Conservation (phyloP, 73 alveolate species). For the Paramecium sonneborni region DNA sequence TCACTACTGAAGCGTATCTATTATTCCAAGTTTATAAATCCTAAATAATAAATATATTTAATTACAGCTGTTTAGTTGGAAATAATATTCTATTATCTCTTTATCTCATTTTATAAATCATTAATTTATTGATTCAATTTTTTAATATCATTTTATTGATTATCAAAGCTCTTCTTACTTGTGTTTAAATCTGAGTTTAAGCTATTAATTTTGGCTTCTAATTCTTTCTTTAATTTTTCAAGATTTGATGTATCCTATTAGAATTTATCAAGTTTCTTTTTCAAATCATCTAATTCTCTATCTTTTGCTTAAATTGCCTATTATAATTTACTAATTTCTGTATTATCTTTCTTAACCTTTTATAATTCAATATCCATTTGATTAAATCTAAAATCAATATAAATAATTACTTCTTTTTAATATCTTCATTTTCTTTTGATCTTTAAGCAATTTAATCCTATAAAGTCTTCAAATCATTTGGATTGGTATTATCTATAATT, state of each 20-base stretch:
- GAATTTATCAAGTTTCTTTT: conserved; percentile 12
- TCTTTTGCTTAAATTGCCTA: conserved; percentile 32
- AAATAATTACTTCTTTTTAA: background rate
- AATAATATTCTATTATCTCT: background rate
- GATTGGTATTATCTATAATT: conserved; percentile 20
- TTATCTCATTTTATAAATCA: background rate
- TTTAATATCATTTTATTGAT: background rate
- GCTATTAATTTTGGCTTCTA: background rate
- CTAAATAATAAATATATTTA: background rate
- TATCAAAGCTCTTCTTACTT: background rate
- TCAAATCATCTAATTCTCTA: conserved; percentile 46
- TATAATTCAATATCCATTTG: conserved; percentile 33
- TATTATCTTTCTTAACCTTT: conserved; percentile 8
- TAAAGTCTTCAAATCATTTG: conserved; percentile 13
- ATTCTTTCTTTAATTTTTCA: conserved; percentile 23
- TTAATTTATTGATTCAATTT: background rate
- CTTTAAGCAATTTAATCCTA: conserved; percentile 16
- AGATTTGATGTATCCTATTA: background rate
- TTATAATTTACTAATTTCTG: conserved; percentile 7
- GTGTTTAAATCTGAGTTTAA: background rate
- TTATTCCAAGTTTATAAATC: conserved; percentile 16
- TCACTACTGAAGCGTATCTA: background rate
- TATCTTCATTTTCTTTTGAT: conserved; percentile 42
- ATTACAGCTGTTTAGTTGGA: background rate
- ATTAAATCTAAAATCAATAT: background rate